Base-by-base conservation (phyloP, 257 asterid genomes). In the Apocynum venetum region DNA sequence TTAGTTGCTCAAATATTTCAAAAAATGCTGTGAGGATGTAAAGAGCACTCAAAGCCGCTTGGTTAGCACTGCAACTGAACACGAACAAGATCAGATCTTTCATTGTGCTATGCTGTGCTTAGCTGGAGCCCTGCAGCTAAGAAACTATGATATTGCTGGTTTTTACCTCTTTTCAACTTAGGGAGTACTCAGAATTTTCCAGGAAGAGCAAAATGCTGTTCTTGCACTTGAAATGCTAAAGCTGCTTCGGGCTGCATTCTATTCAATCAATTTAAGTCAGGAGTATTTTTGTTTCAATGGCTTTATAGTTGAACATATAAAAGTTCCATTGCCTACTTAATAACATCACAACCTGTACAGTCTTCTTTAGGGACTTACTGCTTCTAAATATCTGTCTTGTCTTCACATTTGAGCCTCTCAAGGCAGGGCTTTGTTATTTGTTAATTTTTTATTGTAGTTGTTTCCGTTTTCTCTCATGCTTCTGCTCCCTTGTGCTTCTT, bases 1-100 rank as follows among this genome's bases (percentile, higher is more conserved):
- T n/a, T 49, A 76, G 65, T 76, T 25, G 25, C 52, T 81, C 40
- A 73, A 65, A 7, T 38, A 66, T 56, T 38, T 47, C 11, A 19
- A n/a, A 6, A 31, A n/a, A 73, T 2, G 40, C 36, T 25, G 7
- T 14, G 41, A 41, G 69, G 43, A 19, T 25, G 44, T 38, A n/a
- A 40, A 6, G 38, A 31, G 63, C 74, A 51, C 38, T 68, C 36
- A 12, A 3, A n/a, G 46, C 55, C 1, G 17, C 40, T 43, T 66
- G n/a, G 52, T 19, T 51, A 49, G 8, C 44, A n/a, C 73, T 36
- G 47, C 41, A 20, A 47, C 35, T 35, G 6, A 56, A 68, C 7
- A 2, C 5, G 71, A 66, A 66, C 4, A 66, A 66, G 71, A 66
- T 12, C 43, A 40, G 46, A 14, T 66, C 49, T 66, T 40, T 2